These are phyloP conservation scores for Globisporangium okanoganense DNA, from an alignment of 352 stramenopile genomes.

Conservation along the genomic window DNA sequence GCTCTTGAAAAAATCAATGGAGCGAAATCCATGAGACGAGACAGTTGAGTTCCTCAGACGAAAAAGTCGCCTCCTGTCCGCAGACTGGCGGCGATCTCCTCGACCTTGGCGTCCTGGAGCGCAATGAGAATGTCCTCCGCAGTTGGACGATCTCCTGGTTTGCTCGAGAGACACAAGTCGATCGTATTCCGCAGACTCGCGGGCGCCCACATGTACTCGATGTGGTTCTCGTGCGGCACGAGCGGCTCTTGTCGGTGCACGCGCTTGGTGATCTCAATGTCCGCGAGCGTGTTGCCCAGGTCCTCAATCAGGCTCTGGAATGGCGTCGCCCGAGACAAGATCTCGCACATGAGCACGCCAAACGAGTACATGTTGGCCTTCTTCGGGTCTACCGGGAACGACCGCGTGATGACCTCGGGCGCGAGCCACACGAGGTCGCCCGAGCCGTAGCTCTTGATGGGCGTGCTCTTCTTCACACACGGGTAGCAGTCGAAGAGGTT, in stretches of 20 bases:
- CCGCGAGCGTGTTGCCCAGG: conserved; percentile 48
- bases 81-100: conserved; percentile 23
- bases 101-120: conserved; percentile 30
- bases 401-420: conserved; percentile 48
- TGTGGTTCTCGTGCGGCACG: conserved; percentile 40
- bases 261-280: conserved; percentile 42
- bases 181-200: conserved; percentile 37
- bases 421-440: conserved; percentile 47
- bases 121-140: conserved; percentile 44
- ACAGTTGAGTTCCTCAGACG: conserved; percentile 1
- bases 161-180: conserved; percentile 43
- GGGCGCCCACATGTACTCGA: conserved; percentile 35
- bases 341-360: conserved; percentile 53
- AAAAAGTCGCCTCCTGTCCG: conserved; percentile 20
- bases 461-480: conserved; percentile 24
- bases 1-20: neutral
- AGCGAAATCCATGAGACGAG: too few relatives aligned
- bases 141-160: conserved; percentile 43
- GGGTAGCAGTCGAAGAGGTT: conserved; percentile 58
- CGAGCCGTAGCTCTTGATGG: conserved; percentile 33
- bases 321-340: conserved; percentile 45
- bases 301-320: conserved; percentile 45
- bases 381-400: conserved; percentile 36
- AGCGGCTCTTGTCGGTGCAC: conserved; percentile 30
- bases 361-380: conserved; percentile 69